phyloP scores from a whole-genome alignment of 1,284 basidiomycete species.

The Papiliotrema laurentii region DNA sequence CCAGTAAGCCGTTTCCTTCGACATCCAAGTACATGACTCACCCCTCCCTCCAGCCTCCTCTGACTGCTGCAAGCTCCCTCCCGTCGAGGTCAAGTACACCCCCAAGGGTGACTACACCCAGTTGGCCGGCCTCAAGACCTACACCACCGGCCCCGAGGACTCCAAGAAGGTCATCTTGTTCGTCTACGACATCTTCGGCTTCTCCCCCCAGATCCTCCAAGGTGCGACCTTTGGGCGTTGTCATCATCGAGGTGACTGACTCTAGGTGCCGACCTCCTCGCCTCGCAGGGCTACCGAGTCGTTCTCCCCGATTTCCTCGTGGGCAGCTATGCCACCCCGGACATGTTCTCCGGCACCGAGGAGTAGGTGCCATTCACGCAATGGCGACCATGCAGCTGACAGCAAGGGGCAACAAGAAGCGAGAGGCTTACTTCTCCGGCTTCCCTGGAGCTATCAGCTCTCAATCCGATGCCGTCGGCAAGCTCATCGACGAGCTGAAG shows the following conservation, averaged over 20 bases:
- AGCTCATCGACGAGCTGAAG: slow-evolving; percentile 40
- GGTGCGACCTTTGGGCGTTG: slow-evolving; percentile 27
- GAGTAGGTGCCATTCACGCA: slow-evolving; percentile 11
- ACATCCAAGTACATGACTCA: neutral
- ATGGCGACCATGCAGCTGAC: neutral
- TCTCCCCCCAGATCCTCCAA: slow-evolving; percentile 50
- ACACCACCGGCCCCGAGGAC: slow-evolving; percentile 35
- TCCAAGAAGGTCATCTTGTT: slow-evolving; percentile 36
- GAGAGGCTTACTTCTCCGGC: slow-evolving; percentile 29
- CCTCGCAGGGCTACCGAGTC: slow-evolving; percentile 46
- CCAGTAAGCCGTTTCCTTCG: neutral
- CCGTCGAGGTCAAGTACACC: slow-evolving; percentile 51
- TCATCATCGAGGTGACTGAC: neutral
- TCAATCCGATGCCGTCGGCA: slow-evolving; percentile 33
- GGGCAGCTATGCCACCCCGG: slow-evolving; percentile 42
- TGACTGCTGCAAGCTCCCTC: slow-evolving; percentile 52
- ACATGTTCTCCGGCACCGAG: slow-evolving; percentile 37
- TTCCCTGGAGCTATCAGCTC: slow-evolving; percentile 35
- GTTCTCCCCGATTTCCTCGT: slow-evolving; percentile 51
- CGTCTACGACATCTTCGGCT: slow-evolving; percentile 50
- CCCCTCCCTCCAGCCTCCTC: neutral
- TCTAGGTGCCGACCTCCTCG: slow-evolving; percentile 45
- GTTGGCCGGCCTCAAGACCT: slow-evolving; percentile 46
- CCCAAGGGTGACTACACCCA: slow-evolving; percentile 48
- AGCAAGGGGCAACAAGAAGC: slow-evolving; percentile 21